Evolutionary conservation across 768 basidiomycete genomes (phyloP).

Genomic region (Tremella mesenterica): DNA sequence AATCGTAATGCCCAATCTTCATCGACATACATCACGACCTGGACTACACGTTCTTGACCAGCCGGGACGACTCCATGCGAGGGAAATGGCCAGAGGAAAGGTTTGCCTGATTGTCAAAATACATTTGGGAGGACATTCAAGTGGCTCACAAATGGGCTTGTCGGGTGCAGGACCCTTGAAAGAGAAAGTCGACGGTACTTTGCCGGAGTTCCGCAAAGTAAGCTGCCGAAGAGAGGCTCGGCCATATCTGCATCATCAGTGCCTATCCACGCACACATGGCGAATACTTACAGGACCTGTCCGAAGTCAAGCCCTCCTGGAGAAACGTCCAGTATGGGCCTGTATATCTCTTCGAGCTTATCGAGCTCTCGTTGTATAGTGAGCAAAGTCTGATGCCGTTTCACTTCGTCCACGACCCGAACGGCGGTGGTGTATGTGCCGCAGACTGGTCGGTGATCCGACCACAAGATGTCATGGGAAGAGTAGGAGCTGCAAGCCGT

Average conservation of each 20-base stretch:
- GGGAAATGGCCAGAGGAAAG: conserved; percentile 26
- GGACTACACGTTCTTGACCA: conserved; percentile 16
- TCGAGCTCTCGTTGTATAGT: conserved; percentile 23
- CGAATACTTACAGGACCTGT: conserved; percentile 17
- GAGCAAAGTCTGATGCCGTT: conserved; percentile 11
- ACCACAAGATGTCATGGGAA: conserved; percentile 30
- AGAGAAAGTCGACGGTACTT: conserved; percentile 23
- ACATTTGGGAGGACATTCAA: no score
- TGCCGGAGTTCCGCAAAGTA: conserved; percentile 19
- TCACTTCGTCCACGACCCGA: conserved; percentile 22
- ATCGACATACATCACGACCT: conserved; percentile 17
- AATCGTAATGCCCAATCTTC: conserved; percentile 13
- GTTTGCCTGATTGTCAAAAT: conserved; percentile 22
- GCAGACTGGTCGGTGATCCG: conserved; percentile 36
- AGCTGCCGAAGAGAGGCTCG: conserved; percentile 11
- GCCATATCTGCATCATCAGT: conserved; percentile 11
- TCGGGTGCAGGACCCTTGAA: conserved; percentile 26
- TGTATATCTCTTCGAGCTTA: conserved; percentile 27
- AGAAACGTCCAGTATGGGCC: conserved; percentile 22
- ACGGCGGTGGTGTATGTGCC: conserved; percentile 11
- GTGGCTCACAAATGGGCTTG: conserved; percentile 25
- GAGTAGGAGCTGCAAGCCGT: conserved; percentile 12
- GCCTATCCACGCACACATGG: not conserved
- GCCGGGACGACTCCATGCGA: conserved; percentile 14
- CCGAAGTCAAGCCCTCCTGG: conserved; percentile 27